Base-by-base conservation (phyloP, 768 basidiomycete genomes). In the Suillus decipiens region DNA sequence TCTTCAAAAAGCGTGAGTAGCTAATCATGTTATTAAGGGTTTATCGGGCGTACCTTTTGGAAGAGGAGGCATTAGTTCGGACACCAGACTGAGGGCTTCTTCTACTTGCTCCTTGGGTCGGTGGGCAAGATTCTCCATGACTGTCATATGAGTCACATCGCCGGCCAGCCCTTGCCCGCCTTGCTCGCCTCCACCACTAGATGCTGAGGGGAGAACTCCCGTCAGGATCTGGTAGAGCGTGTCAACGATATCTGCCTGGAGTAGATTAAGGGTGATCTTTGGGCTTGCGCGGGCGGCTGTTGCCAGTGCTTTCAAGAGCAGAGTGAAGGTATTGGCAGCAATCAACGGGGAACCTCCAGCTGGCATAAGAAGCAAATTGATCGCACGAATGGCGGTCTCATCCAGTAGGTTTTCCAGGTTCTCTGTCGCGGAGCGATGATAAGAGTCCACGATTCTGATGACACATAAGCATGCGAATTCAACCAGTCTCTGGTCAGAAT, bases 51-150 rank as follows among this genome's bases (percentile, higher is more conserved):
- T 69, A 92, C 95, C 95, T 86, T 92, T 95, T 0, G 95, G 93
- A 43, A 96, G 76, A 10, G 97, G 94, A 1, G 97, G 97, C 76
- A 99, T 85, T 15, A 99, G 78, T 73, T 99, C 97, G 28, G 92
- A 91, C 39, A 96, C 81, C 43, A 99, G 83, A 65, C 89, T 89
- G 42, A 99, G 79, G 0, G 93, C 89, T 76, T 99, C 97, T 76
- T 98, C 96, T 6, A 99, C 87, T 73, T 98, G 96, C 64, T 99
- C 97, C 77, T 99, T 99, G 5, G 97, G 92, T 34, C 95, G 84
- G 75, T 98, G 95, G 0, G 95, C 95, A 51, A 99, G 79, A 74
- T 96, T 99, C 77, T 99, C 93, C 89, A 98, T 93, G 33, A 99
- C 94, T 8, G 94, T 90, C 93, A 99, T 95, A 72, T 98, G 96